phyloP scores from a whole-genome alignment of 345 rosid genomes.

The Theobroma cacao region DNA sequence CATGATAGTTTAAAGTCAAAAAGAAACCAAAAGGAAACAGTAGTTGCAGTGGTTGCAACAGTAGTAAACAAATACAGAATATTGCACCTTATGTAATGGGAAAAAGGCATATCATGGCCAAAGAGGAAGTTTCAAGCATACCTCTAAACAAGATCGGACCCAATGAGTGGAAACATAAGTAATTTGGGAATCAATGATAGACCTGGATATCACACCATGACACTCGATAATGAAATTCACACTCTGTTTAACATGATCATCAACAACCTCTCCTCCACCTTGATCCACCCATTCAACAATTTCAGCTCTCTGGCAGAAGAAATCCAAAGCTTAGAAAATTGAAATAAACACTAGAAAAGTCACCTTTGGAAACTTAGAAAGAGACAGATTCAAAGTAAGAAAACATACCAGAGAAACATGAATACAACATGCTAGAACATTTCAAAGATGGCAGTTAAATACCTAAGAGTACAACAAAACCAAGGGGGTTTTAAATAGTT shows the following conservation, averaged over 20 bases:
- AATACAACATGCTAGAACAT: background rate
- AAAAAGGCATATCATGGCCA: background rate
- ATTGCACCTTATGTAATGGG: background rate
- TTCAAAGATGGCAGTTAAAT: background rate
- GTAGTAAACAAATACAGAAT: background rate
- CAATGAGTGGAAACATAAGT: conserved; percentile 86
- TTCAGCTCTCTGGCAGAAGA: conserved; percentile 64
- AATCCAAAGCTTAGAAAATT: conserved; percentile 7
- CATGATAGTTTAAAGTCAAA: conserved; percentile 1
- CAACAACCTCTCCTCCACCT: conserved; percentile 81
- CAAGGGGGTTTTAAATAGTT: background rate
- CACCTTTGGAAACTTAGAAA: conserved; percentile 1
- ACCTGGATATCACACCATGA: conserved; percentile 54
- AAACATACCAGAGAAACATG: background rate
- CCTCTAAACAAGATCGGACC: conserved; percentile 92
- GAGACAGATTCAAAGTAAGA: background rate
- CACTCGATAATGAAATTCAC: conserved; percentile 67
- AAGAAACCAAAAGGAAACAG: background rate
- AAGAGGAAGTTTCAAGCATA: conserved; percentile 31
- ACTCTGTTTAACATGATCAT: conserved; percentile 31
- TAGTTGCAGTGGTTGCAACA: background rate
- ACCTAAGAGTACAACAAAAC: background rate
- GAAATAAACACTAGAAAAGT: background rate
- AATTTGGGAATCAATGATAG: conserved; percentile 29
- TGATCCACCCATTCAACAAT: conserved; percentile 79